Percentiles rank a stretch among this genome's conserved stretches.
Conservation (phyloP, 352 stramenopile species). For the Phytophthora citrophthora region DNA sequence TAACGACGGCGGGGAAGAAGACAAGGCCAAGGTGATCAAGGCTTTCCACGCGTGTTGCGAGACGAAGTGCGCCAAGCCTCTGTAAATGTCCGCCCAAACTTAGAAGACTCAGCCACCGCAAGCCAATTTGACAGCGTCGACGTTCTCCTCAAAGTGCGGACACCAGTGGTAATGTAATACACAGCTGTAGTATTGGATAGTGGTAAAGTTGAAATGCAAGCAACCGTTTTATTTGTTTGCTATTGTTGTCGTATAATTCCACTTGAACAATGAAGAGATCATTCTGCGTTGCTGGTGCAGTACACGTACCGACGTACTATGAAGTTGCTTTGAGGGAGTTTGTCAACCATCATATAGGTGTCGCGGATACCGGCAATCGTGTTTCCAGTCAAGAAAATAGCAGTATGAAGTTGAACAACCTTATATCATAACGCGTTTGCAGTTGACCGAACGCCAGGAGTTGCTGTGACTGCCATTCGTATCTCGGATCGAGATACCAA, state of each 20-base stretch:
- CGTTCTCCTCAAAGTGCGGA: background rate
- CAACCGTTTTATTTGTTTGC: slow-evolving; percentile 10
- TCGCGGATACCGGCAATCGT: background rate
- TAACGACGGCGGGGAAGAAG: no score
- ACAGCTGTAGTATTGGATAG: background rate
- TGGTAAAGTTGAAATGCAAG: slow-evolving; percentile 12
- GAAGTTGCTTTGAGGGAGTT: no score
- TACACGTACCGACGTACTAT: no score
- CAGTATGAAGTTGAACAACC: no score
- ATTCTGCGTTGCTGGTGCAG: no score
- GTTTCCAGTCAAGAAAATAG: no score
- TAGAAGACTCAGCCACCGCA: background rate
- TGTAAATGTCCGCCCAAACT: background rate
- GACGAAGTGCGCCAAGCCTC: slow-evolving; percentile 7
- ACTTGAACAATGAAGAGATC: background rate
- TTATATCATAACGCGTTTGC: no score
- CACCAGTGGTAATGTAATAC: background rate
- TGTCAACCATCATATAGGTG: no score
- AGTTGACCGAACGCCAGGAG: no score
- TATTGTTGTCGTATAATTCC: background rate
- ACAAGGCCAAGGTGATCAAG: background rate
- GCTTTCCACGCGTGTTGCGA: slow-evolving; percentile 12
- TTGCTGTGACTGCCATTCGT: no score
- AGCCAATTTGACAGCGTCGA: background rate
- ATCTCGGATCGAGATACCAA: no score